These are phyloP conservation scores for Scenedesmus sp. DNA, from an alignment of 163 green algal genomes.

Conservation along the genomic window DNA sequence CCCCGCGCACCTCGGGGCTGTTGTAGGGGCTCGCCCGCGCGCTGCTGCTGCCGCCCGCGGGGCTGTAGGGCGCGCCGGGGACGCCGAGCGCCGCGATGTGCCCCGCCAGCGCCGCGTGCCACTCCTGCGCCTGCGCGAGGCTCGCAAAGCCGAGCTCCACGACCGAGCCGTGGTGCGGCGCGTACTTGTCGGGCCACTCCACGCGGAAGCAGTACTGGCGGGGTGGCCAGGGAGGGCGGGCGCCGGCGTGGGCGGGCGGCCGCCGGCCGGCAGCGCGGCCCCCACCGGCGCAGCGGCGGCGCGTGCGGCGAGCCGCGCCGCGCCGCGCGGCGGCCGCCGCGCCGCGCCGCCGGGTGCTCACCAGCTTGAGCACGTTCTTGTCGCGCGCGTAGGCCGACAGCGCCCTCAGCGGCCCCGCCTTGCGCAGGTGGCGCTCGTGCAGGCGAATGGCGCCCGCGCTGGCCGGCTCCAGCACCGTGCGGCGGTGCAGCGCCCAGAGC, in stretches of 20 bases:
- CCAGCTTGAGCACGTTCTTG: constrained; percentile 40
- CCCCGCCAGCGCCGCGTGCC: constrained; percentile 4
- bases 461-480: constrained; percentile 19
- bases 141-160: constrained; percentile 40
- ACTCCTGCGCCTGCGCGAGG: constrained; percentile 7
- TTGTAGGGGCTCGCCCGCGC: not conserved
- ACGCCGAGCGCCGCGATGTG: not conserved
- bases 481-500: constrained; percentile 27
- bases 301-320: too few relatives aligned
- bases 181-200: constrained; percentile 45
- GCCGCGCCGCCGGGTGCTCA: constrained; percentile 1
- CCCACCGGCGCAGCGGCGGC: too few relatives aligned
- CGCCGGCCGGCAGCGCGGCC: not conserved
- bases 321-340: too few relatives aligned
- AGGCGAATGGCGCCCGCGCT: not conserved
- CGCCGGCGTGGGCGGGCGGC: not conserved
- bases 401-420: constrained; percentile 36
- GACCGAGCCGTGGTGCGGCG: constrained; percentile 16
- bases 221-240: not conserved
- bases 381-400: constrained; percentile 42
- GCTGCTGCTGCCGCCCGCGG: constrained; percentile 15
- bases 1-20: too few relatives aligned
- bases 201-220: constrained; percentile 43
- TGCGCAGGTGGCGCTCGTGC: constrained; percentile 41
- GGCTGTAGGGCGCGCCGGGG: constrained; percentile 3